Evolutionary conservation across 768 basidiomycete species (phyloP).

Genomic region (Favolaschia claudopus): DNA sequence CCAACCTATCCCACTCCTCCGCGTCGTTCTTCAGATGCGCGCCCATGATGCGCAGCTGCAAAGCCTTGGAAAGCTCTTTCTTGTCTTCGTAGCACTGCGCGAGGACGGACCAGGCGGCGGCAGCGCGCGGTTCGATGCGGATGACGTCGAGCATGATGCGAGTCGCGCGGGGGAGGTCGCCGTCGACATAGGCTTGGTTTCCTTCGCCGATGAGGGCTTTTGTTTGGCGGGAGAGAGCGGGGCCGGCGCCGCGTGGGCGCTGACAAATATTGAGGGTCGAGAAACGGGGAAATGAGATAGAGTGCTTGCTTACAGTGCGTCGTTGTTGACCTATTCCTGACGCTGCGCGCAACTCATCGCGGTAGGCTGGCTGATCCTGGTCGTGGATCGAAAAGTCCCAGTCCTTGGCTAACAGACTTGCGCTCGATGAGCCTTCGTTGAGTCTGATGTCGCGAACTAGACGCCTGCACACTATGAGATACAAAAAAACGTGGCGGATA

Average conservation of each 20-base stretch:
- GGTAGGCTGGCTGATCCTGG: slow-evolving; percentile 68
- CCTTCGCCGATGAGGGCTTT: slow-evolving; percentile 82
- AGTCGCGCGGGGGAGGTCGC: slow-evolving; percentile 70
- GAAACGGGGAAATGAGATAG: background rate
- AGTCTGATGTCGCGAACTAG: slow-evolving; percentile 72
- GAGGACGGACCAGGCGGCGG: slow-evolving; percentile 86
- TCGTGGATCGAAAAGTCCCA: slow-evolving; percentile 82
- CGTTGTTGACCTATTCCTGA: slow-evolving; percentile 72
- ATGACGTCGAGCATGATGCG: slow-evolving; percentile 91
- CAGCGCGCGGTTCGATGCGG: slow-evolving; percentile 88
- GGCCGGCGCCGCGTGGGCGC: slow-evolving; percentile 56
- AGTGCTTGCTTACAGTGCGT: slow-evolving; percentile 53
- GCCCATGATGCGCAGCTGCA: slow-evolving; percentile 88
- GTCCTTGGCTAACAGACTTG: slow-evolving; percentile 63
- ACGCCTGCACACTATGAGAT: slow-evolving; percentile 50
- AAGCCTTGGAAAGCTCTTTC: slow-evolving; percentile 69
- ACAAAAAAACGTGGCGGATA: background rate
- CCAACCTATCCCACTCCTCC: slow-evolving; percentile 89
- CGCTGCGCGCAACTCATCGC: slow-evolving; percentile 74
- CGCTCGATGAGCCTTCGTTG: slow-evolving; percentile 50
- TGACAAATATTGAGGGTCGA: slow-evolving; percentile 31
- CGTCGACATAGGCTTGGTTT: slow-evolving; percentile 85
- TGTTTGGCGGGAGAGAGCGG: slow-evolving; percentile 73
- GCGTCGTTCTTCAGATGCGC: slow-evolving; percentile 86
- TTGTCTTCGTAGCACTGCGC: slow-evolving; percentile 84